Base-by-base conservation (phyloP, 2,329 filamentous ascomycete genomes). In the Paecilomyces sp. region DNA sequence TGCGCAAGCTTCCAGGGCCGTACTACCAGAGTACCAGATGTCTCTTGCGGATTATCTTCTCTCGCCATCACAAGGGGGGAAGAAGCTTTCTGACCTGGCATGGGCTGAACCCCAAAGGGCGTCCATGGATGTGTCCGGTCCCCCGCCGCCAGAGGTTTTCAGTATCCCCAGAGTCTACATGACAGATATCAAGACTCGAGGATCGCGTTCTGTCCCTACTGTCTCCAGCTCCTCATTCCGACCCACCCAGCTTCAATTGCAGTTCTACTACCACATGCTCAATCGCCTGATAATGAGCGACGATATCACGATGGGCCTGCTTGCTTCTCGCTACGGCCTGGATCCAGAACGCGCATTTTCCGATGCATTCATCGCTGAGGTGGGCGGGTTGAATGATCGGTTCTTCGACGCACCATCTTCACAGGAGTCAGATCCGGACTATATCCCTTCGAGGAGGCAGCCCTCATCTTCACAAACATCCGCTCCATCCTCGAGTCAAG, bases 261-360 rank as follows among this genome's bases (percentile, higher is more conserved):
- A 95, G 74, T 79, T 97, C 0, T 99, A 97, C 70, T 92, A 93
- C 65, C 87, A 87, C 28, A 86, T 97, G 57, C 80, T 99, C n/a
- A 85, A 87, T 9, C 82, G 87, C 2, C 85, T 97, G 67, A 60
- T 69, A 24, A 90, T 88, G 0, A 82, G 85, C 0, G 88, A 88
- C 56, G 82, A 83, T 7, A 81, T 96, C 0, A 84, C 91, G 59
- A 90, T 91, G 36, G 74, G 84, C 22, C 76, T 80, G 0, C 80
- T 97, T 0, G 86, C 93, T 60, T 72, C 80, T 6, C 87, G 92
- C 0, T 95, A 96, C 66, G 79, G 81, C 0, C 79, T 97, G 7
- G 81, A 90, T 31, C 74, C 85, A 0, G 63, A 88, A 13, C 81
- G 81, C 2, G 70, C 80, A 0, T 95, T 97, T 70, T 92, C 91